Base-by-base conservation (phyloP, 257 asterid genomes). In the Jaltomata sinuosa region DNA sequence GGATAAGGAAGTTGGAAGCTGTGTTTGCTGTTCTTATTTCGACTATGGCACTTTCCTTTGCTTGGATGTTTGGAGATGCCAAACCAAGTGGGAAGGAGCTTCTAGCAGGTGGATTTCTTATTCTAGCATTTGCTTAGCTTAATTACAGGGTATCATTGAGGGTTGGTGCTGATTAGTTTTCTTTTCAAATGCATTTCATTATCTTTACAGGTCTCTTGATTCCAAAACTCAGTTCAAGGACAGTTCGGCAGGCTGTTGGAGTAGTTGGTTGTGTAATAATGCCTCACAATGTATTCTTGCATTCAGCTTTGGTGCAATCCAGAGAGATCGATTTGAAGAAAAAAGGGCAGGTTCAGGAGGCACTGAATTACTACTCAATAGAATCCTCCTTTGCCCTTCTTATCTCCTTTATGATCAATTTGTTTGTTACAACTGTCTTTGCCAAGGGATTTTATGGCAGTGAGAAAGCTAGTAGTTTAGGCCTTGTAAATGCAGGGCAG, bases 1-100 rank as follows among this genome's bases (percentile, higher is more conserved):
- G 99, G 81, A 98, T 97, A 92, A 94, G 99, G 91, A 97, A 97
- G 90, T 84, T 97, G 92, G 99, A 97, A 91, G 99, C 94, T 87
- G 92, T 97, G 87, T 97, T 97, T 89, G 99, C 99, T 52, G 91
- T 95, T 85, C 97, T 97, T 34, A 97, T 97, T 77, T 85, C 92
- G 10, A 97, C 99, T 2, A 97, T 97, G 98, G 99, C 93, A 36
- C 86, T 97, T 49, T 89, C 99, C 2, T 97, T 97, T 85, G 99
- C 99, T 79, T 95, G 99, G 99, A 95, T 97, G 99, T 95, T 97
- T 91, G 97, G 93, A 54, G 99, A 97, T 61, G 86, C 98, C 68
- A 93, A 93, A 87, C 99, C 98, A 21, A 93, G 89, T 89, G 90
- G 88, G 80, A 89, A 86, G 62, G 97, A 97, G 82, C 97, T 97